Conservation (phyloP, 345 rosid genomes). For the Streptanthus diversifolius region DNA sequence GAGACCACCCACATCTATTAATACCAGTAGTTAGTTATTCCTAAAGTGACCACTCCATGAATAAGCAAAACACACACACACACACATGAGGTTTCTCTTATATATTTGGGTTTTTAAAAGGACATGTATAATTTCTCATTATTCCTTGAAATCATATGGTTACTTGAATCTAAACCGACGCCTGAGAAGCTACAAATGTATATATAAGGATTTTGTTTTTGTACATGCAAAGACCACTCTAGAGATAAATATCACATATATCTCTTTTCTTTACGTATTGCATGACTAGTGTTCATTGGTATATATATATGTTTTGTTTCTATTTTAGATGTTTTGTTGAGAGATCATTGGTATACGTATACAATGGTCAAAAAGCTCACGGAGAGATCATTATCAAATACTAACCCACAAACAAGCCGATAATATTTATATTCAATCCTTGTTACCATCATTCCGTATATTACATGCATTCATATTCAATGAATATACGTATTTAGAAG, state of each 20-base stretch:
- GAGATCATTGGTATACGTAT: no score
- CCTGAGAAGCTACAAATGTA: background rate
- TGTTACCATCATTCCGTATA: no score
- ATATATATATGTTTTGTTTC: no score
- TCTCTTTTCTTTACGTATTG: no score
- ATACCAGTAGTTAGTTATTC: constrained; percentile 7
- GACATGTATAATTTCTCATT: background rate
- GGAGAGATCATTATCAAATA: no score
- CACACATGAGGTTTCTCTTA: background rate
- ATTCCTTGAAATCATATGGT: background rate
- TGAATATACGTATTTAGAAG: no score
- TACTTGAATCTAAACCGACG: background rate
- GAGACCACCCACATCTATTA: constrained; percentile 12
- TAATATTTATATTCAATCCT: no score
- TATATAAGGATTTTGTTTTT: background rate
- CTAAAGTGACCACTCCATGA: constrained; percentile 16
- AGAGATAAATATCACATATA: background rate
- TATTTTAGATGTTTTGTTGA: no score
- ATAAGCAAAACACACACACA: background rate
- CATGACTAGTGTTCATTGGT: no score
- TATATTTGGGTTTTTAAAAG: background rate
- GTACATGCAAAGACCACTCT: background rate
- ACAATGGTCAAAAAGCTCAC: no score
- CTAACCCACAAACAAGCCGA: no score
- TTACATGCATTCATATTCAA: no score